A percentile compares a stretch with the other conserved stretches of the same genome.
phyloP scores from a whole-genome alignment of 768 basidiomycete species.

The Kwoniella sp. region DNA sequence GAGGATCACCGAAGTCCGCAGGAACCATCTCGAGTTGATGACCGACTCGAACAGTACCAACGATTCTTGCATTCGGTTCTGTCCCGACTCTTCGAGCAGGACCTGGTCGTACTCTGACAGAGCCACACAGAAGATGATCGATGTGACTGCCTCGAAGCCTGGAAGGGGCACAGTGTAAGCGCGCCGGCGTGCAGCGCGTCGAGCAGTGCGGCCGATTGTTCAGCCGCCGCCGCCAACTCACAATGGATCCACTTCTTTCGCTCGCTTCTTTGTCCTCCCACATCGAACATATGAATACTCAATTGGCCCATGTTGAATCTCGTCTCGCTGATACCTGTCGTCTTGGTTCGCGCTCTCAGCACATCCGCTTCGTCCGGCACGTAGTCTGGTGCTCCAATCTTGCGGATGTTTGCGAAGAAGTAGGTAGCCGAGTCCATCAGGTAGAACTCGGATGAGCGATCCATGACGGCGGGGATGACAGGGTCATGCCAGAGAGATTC shows the following conservation, averaged over 20 bases:
- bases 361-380: slow-evolving; percentile 82
- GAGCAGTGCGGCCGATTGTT: too few species aligned
- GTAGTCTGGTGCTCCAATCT: slow-evolving; percentile 77
- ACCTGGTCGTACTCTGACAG: slow-evolving; percentile 74
- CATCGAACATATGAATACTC: slow-evolving; percentile 66
- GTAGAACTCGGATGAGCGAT: slow-evolving; percentile 65
- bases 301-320: slow-evolving; percentile 56
- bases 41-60: slow-evolving; percentile 70
- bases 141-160: slow-evolving; percentile 74
- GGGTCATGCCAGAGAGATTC: slow-evolving; percentile 55
- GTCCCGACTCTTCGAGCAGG: slow-evolving; percentile 61
- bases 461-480: slow-evolving; percentile 53
- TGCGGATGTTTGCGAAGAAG: slow-evolving; percentile 79
- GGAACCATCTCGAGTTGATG: slow-evolving; percentile 76
- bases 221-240: too few species aligned
- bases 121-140: slow-evolving; percentile 71
- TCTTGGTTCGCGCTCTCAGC: slow-evolving; percentile 80
- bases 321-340: slow-evolving; percentile 86
- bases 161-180: too few species aligned
- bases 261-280: slow-evolving; percentile 74
- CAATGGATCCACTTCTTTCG: slow-evolving; percentile 58
- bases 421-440: slow-evolving; percentile 92
- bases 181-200: too few species aligned
- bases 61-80: slow-evolving; percentile 71
- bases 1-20: slow-evolving; percentile 59